Evolutionary conservation across 768 basidiomycete genomes (phyloP).

Genomic region (Boletus barrowsii): DNA sequence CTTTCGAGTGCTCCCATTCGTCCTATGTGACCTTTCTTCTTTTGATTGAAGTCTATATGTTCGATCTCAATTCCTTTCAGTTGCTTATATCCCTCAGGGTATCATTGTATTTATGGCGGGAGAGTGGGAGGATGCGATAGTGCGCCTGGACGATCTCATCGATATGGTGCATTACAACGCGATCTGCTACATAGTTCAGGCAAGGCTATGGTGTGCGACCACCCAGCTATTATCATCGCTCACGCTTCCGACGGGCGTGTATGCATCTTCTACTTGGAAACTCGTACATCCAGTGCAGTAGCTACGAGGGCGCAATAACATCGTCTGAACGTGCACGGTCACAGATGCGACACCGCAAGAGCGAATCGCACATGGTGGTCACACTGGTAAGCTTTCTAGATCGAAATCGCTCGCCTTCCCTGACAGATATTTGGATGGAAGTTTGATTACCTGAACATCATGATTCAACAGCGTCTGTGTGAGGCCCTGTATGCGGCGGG

Average conservation of each 20-base stretch:
- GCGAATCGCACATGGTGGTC: background rate
- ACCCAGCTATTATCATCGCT: background rate
- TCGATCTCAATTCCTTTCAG: background rate
- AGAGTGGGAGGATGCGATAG: background rate
- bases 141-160: background rate
- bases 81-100: background rate
- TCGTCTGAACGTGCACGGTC: background rate
- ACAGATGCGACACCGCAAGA: background rate
- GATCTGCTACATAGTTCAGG: background rate
- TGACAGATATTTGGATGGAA: conserved; percentile 5
- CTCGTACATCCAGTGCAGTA: background rate
- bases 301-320: background rate
- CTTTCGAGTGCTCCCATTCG: background rate
- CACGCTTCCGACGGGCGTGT: background rate
- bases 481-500: background rate
- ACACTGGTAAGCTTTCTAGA: conserved; percentile 1
- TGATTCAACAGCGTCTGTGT: background rate
- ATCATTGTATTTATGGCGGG: background rate
- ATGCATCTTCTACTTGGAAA: background rate
- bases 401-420: background rate
- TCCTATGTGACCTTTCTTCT: background rate
- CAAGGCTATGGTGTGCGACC: background rate
- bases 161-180: background rate
- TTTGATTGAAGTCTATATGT: background rate
- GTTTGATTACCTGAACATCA: background rate